Percentiles rank a stretch among this genome's conserved stretches.
Conservation (phyloP, 2,329 filamentous ascomycete species). For the Stemphylium vesicarium region DNA sequence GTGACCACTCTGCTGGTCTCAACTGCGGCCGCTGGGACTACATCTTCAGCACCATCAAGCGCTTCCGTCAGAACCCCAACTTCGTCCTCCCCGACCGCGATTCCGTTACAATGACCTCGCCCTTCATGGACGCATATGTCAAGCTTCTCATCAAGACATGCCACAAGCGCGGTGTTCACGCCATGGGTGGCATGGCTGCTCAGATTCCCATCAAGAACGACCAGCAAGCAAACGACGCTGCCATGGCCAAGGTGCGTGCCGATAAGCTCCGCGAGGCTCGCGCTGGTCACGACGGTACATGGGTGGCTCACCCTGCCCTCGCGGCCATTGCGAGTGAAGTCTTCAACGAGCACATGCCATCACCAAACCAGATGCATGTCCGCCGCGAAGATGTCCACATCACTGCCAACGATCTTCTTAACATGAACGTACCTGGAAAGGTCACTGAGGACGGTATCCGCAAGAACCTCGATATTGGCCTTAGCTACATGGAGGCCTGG, state of each 20-base stretch:
- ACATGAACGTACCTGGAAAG: slow-evolving; percentile 95
- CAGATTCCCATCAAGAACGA: slow-evolving; percentile 99
- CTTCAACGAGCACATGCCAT: slow-evolving; percentile 99
- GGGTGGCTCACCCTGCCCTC: slow-evolving; percentile 95
- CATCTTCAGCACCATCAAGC: slow-evolving; percentile 99
- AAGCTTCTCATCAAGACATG: slow-evolving; percentile 98
- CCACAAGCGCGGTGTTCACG: slow-evolving; percentile 95
- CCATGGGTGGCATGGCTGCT: slow-evolving; percentile 98
- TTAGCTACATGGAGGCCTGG: slow-evolving; percentile 99
- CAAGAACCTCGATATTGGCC: slow-evolving; percentile 96
- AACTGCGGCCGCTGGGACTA: slow-evolving; percentile 99
- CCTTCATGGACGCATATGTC: slow-evolving; percentile 98
- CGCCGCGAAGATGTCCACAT: slow-evolving; percentile 89
- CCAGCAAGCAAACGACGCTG: slow-evolving; percentile 85
- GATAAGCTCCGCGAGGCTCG: slow-evolving; percentile 97
- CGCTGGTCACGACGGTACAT: slow-evolving; percentile 94
- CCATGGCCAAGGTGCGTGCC: slow-evolving; percentile 89
- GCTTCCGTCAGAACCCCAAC: slow-evolving; percentile 92
- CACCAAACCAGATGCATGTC: slow-evolving; percentile 92
- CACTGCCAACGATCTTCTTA: slow-evolving; percentile 86
- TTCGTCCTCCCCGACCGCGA: slow-evolving; percentile 94
- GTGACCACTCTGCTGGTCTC: slow-evolving; percentile 92
- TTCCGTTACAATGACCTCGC: slow-evolving; percentile 94
- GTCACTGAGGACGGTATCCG: slow-evolving; percentile 94
- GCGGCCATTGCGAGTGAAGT: slow-evolving; percentile 86